Base-by-base conservation (phyloP, 129 eudicot genomes). In the Ambrosia trifida region DNA sequence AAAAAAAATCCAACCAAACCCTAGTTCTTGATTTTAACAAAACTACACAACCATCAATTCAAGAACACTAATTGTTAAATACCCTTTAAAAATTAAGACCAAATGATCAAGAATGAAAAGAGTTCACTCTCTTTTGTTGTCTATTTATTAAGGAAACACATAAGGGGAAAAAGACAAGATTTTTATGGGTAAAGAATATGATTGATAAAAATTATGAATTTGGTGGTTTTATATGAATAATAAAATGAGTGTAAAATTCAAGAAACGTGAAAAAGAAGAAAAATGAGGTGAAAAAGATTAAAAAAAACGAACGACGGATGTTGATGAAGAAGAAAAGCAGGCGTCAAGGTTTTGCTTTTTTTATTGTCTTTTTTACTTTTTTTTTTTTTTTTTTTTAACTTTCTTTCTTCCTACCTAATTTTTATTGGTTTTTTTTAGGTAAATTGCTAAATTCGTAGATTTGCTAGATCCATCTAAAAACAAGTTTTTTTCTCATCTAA, bases 261-360 rank as follows among this genome's bases (percentile, higher is more conserved):
- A 66, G 74, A 75, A 69, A 76, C 75, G 80, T 76, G 76, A 69
- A 68, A 77, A 61, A 52, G 58, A 77, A 77, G 81, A 53, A 69
- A 64, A 69, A 77, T 49, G 47, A 73, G 60, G 70, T 46, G 69
- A 41, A 61, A 61, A 24, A 24, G 28, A 24, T 24, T 0, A 24
- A 68, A 68, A 24, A 24, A 68, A 68, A 60, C 52, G 56, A 68
- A 76, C 32, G 80, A 76, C 58, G 64, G 76, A 69, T 63, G 64
- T 19, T 38, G 70, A 36, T n/a, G 70, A 69, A 60, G 41, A 71
- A 60, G 54, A 60, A 69, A 69, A 69, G 81, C 76, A 69, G 76
- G 76, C 38, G 76, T 69, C 71, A 60, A 77, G 41, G 31, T 57
- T 75, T 75, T 75, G 79, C 70, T 61, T 77, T 77, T 77, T 51